Evolutionary conservation across 768 basidiomycete species (phyloP), one percentile per base, ranked within the genome.

Genomic region (Pulveroboletus ravenelii): DNA sequence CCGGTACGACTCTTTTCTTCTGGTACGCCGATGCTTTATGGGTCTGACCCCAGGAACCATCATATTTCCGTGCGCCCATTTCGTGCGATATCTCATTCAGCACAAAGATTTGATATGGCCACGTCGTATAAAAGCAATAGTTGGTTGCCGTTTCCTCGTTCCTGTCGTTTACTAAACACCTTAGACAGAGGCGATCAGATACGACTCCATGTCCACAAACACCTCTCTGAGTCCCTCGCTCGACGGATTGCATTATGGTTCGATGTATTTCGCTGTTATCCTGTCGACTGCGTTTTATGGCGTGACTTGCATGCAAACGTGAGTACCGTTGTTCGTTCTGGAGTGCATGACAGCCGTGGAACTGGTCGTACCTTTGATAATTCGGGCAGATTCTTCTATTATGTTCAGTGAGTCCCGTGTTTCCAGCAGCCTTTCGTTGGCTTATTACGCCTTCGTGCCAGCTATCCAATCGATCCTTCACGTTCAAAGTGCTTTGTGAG

Each of bases 241-340:
- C 6, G 29, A 10, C 10, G 47, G n/a, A n/a, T 15, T 17, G 6
- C 6, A 23, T 23, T 23, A 23, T 23, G 20, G 20, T 23, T 23
- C 20, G 20, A 23, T 51, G 9, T 56, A 44, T 4, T 15, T 17
- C 48, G 0, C 25, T 51, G 37, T 56, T 14, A 3, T 55, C 20
- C 5, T 45, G 23, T 38, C 53, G 1, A 45, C 48, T 0, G 34
- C 17, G 5, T 27, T 56, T 47, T 56, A 56, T 0, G 48, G 54
- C 1, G 6, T 44, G 4, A 12, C 47, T 13, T 55, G 55, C 31
- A 50, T 55, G 48, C 55, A 56, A 48, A 40, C 53, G 55, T 56
- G 37, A 36, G 53, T 44, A 3, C 18, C 20, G 20, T 23, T 15
- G 6, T 32, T 23, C 30, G 14, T 37, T 30, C 31, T 14, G 14